These are phyloP conservation scores for Pisolithus orientalis DNA, from an alignment of 768 basidiomycete genomes.

Conservation along the genomic window DNA sequence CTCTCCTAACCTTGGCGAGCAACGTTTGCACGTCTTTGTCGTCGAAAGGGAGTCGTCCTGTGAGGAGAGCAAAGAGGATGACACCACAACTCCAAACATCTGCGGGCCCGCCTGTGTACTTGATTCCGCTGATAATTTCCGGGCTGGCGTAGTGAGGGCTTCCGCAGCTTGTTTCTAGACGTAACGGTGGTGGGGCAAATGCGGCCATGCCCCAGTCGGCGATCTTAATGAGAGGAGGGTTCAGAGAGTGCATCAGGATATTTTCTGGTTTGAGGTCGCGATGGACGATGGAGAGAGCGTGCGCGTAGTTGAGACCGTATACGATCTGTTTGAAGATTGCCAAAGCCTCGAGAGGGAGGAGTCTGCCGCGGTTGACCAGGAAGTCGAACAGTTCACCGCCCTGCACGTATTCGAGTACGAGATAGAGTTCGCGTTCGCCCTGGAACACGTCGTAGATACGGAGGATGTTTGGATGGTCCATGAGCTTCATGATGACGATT, in stretches of 20 bases:
- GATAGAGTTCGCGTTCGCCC: constrained; percentile 83
- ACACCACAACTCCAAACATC: constrained; percentile 98
- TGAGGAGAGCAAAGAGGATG: constrained; percentile 84
- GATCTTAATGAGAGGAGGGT: constrained; percentile 84
- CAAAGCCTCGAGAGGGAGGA: constrained; percentile 76
- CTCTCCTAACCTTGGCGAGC: constrained; percentile 80
- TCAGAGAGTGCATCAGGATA: constrained; percentile 79
- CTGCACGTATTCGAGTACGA: constrained; percentile 91
- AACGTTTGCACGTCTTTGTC: constrained; percentile 78
- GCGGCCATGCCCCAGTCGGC: constrained; percentile 99
- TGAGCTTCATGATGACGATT: constrained; percentile 98
- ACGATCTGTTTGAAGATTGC: constrained; percentile 95
- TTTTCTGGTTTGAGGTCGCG: constrained; percentile 98
- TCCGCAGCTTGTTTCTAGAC: constrained; percentile 93
- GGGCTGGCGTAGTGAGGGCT: constrained; percentile 96
- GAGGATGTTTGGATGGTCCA: constrained; percentile 97
- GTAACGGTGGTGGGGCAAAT: constrained; percentile 76
- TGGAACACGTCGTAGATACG: constrained; percentile 95
- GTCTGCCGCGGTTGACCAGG: constrained; percentile 80
- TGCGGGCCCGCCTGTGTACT: constrained; percentile 83
- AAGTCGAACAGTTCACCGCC: constrained; percentile 97
- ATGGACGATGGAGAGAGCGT: constrained; percentile 96
- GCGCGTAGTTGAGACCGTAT: constrained; percentile 92
- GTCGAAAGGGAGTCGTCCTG: constrained; percentile 89
- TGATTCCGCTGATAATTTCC: constrained; percentile 88